These are phyloP conservation scores for Cyberlindnera nakhonratchasimensis DNA, from an alignment of 805 yeast genomes.

Conservation along the genomic window DNA sequence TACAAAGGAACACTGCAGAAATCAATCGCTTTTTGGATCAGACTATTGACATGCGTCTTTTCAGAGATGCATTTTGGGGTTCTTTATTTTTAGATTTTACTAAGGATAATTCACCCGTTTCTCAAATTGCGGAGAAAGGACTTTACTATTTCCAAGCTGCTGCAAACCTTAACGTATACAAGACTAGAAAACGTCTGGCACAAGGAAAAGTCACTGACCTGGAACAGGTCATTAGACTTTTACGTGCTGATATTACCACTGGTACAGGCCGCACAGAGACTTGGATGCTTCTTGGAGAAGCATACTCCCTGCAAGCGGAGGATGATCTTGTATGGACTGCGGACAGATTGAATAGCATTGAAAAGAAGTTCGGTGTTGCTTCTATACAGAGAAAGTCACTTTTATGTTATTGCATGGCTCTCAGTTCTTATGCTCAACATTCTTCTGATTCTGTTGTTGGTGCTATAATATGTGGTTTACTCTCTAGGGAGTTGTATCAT, in stretches of 20 bases:
- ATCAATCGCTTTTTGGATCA: conserved; percentile 48
- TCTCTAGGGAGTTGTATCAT: conserved; percentile 52
- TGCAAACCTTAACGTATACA: conserved; percentile 61
- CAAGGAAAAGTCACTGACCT: conserved; percentile 82
- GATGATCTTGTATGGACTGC: conserved; percentile 93
- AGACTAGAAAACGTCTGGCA: conserved; percentile 65
- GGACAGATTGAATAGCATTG: conserved; percentile 66
- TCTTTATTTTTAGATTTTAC: conserved; percentile 30
- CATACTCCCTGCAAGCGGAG: conserved; percentile 74
- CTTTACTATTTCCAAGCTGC: conserved; percentile 69
- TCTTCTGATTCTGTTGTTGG: conserved; percentile 30
- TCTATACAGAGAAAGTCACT: conserved; percentile 64
- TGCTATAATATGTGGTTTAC: conserved; percentile 45
- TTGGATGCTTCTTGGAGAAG: conserved; percentile 82
- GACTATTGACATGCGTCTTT: conserved; percentile 39
- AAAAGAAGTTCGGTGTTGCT: conserved; percentile 59
- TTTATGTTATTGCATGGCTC: conserved; percentile 72
- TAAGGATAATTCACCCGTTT: conserved; percentile 32
- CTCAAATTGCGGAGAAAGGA: conserved; percentile 46
- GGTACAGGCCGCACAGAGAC: conserved; percentile 71
- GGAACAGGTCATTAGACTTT: conserved; percentile 64
- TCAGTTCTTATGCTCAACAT: conserved; percentile 37
- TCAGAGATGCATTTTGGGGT: conserved; percentile 55
- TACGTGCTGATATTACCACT: conserved; percentile 63
- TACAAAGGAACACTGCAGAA: conserved; percentile 44